Evolutionary conservation across 2,329 filamentous ascomycete genomes (phyloP).

Genomic region (Ophiocordyceps robertsii): DNA sequence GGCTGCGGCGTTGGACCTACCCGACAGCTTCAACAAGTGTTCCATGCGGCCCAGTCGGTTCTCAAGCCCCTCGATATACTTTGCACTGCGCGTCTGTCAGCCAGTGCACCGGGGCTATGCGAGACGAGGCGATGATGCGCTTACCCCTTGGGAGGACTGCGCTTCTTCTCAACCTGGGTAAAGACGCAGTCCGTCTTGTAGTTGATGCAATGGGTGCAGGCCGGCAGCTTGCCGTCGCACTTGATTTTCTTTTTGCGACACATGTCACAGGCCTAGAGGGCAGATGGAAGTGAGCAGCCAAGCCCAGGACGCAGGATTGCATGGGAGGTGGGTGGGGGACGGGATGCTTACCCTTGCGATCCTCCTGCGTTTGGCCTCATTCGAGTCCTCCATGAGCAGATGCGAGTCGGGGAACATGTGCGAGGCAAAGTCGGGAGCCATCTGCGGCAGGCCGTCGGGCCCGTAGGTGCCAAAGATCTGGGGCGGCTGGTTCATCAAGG

Average conservation of each 20-base stretch:
- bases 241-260: conserved; percentile 96
- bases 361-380: conserved; percentile 76
- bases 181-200: conserved; percentile 98
- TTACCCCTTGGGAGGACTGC: conserved; percentile 91
- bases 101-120: neutral
- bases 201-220: conserved; percentile 91
- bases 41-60: conserved; percentile 95
- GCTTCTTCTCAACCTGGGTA: conserved; percentile 97
- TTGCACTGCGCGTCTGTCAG: conserved; percentile 47
- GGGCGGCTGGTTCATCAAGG: conserved; percentile 52
- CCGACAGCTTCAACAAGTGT: conserved; percentile 73
- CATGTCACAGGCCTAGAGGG: conserved; percentile 73
- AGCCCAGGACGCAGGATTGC: neutral
- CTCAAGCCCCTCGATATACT: conserved; percentile 95
- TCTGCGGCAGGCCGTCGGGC: conserved; percentile 44
- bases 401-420: conserved; percentile 47
- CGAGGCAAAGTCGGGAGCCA: conserved; percentile 42
- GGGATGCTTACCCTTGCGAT: conserved; percentile 61
- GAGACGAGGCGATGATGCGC: neutral
- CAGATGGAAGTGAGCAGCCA: conserved; percentile 1
- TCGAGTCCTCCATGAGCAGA: conserved; percentile 48
- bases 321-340: too few relatives aligned
- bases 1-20: conserved; percentile 19
- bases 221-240: conserved; percentile 89
- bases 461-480: conserved; percentile 56